Evolutionary conservation across 306 rosid genomes (phyloP).

Genomic region (Sechiopsis laciniata): DNA sequence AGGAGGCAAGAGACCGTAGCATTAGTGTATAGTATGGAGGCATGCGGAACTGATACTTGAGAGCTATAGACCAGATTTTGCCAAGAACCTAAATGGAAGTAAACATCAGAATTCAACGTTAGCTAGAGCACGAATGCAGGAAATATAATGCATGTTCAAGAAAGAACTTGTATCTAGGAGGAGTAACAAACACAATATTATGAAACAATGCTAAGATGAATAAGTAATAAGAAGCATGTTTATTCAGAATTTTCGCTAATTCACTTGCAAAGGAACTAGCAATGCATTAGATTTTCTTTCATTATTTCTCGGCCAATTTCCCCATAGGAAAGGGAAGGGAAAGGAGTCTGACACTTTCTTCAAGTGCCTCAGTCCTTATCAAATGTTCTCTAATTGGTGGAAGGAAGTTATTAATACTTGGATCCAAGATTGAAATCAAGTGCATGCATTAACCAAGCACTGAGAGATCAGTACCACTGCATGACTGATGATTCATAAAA

Average conservation of each 20-base stretch:
- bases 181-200: background rate
- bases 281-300: background rate
- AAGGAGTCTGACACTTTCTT: background rate
- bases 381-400: background rate
- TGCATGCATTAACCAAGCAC: background rate
- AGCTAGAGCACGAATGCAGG: background rate
- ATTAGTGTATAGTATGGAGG: conserved; percentile 90
- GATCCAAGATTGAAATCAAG: conserved; percentile 2
- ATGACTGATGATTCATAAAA: background rate
- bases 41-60: conserved; percentile 91
- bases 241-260: background rate
- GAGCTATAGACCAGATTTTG: conserved; percentile 77
- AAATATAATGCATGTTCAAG: background rate
- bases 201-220: background rate
- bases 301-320: background rate
- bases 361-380: background rate
- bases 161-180: background rate
- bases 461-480: background rate
- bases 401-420: background rate
- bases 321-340: background rate
- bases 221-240: background rate
- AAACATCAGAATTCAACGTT: conserved; percentile 16
- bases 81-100: conserved; percentile 72
- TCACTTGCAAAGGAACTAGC: background rate
- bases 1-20: conserved; percentile 83